phyloP scores from a whole-genome alignment of 192 early-diverging fungal genomes.

The Coemansia umbellata region DNA sequence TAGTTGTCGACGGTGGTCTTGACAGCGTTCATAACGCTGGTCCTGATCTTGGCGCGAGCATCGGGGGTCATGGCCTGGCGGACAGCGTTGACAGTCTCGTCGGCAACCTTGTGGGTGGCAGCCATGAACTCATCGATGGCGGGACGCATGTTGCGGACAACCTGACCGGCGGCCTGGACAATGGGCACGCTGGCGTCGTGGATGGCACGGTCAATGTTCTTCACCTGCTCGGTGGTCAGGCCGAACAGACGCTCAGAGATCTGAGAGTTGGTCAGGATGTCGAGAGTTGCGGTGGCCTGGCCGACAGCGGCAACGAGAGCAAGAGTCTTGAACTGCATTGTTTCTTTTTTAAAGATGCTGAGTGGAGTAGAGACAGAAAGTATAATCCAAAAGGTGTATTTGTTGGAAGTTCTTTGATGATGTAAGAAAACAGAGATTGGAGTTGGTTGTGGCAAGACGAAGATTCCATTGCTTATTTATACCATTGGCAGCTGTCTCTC shows the following conservation, averaged over 20 bases:
- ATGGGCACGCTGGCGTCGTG: constrained; percentile 47
- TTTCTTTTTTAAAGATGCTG: too few species aligned
- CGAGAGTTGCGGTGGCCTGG: constrained; percentile 50
- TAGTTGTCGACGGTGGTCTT: constrained; percentile 53
- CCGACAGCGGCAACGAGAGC: constrained; percentile 42
- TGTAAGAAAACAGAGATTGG: too few species aligned
- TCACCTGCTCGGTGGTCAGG: constrained; percentile 47
- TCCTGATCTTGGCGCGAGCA: constrained; percentile 53
- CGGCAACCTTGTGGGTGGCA: constrained; percentile 36
- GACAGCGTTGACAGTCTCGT: constrained; percentile 39
- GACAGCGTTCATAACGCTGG: constrained; percentile 50
- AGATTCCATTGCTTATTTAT: too few species aligned
- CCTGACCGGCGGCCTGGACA: constrained; percentile 46
- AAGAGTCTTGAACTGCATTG: constrained; percentile 50
- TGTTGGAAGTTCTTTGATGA: neutral
- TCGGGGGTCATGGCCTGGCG: constrained; percentile 49
- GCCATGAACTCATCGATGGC: constrained; percentile 35
- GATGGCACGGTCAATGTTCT: constrained; percentile 47
- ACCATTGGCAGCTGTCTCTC: too few species aligned
- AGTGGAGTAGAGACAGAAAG: too few species aligned
- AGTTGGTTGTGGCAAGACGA: too few species aligned
- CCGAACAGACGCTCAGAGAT: constrained; percentile 50
- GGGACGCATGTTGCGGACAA: constrained; percentile 51
- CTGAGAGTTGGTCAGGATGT: constrained; percentile 47
- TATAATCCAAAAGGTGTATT: too few species aligned